Base-by-base conservation (phyloP, 2,329 filamentous ascomycete species). In the Thelonectria discophora region DNA sequence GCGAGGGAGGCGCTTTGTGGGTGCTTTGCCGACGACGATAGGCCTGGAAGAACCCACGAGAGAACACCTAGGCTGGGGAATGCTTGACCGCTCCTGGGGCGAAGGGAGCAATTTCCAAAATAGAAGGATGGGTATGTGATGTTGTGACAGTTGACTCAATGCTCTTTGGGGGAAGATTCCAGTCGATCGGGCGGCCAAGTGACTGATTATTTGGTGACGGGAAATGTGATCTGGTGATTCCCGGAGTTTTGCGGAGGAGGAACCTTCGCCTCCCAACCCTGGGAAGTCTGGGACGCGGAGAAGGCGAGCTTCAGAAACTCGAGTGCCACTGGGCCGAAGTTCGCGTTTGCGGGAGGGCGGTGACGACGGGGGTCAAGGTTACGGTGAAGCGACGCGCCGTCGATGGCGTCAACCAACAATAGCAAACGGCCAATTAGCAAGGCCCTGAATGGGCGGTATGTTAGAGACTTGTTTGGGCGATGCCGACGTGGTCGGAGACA, bases 1-100 rank as follows among this genome's bases (percentile, higher is more conserved):
- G 46, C 66, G 53, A 68, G 59, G 59, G 48, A 42, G 46, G 51
- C 40, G 66, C 24, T 65, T 69, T 62, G 69, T 67, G 65, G 57
- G 37, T 17, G 53, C 32, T 24, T 60, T 54, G 51, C 47, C 55
- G 21, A 21, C 42, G 20, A 12, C n/a, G 18, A 43, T 20, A 43
- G 40, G 34, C 11, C 45, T 50, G 20, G 61, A 52, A 47, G 60
- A 62, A 43, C 47, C 48, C 52, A 52, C 55, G 46, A 43, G 51
- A 59, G 50, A 54, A 48, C 55, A 39, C 34, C 34, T 37, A 13
- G 34, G 34, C 34, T 37, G 34, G 42, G 51, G 47, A 47, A 56
- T 34, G 21, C 47, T 52, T 49, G 37, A 37, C 32, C 43, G 21
- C 39, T 17, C 17, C 18, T 20, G 20, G 42, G 42, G 42, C 18